Evolutionary conservation across 345 rosid species (phyloP), one percentile per base, ranked within the genome.

Genomic region (Camelina hispida): DNA sequence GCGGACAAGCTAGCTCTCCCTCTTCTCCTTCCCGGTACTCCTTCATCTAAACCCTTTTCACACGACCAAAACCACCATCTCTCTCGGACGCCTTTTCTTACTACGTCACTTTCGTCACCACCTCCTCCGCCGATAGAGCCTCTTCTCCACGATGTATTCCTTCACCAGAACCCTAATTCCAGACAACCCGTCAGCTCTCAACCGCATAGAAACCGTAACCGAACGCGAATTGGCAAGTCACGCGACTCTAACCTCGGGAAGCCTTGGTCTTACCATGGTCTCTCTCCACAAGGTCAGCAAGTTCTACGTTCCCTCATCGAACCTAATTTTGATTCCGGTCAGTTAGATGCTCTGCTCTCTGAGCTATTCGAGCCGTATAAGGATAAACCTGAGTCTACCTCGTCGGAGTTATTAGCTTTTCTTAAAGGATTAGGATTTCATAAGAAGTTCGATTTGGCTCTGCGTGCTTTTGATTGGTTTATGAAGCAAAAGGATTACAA

Each of bases 401-500:
- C 89, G 23, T 14, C 50, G 62, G 95, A 90, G 48, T 75, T 89
- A 35, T 70, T 90, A 57, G 97, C 89, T 32, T 74, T 95, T 62
- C 83, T 95, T 6, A 87, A 87, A 81, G 89, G 91, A 77, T 90
- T 95, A 76, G 92, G 90, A 66, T 90, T 82, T 78, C 72, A 87
- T 72, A 86, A 84, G 86, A 95, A 83, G 55, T 54, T 68, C 30
- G 91, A 86, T 77, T 63, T 85, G 83, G 97, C 97, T 11, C 66
- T 89, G 66, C 46, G 79, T 61, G 92, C 84, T 71, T 87, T 95
- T 78, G 88, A 88, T 55, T 95, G 97, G 97, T 81, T 92, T 60
- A 81, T 84, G 83, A 83, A 73, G 50, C 82, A 85, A 32, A 73
- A 81, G n/a, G 89, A 81, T 38, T 77, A 56, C 53, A 67, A 66